Evolutionary conservation across 139 green algal genomes (phyloP), one percentile per base, ranked within the genome.

Genomic region (Chlamydomonas eustigma): DNA sequence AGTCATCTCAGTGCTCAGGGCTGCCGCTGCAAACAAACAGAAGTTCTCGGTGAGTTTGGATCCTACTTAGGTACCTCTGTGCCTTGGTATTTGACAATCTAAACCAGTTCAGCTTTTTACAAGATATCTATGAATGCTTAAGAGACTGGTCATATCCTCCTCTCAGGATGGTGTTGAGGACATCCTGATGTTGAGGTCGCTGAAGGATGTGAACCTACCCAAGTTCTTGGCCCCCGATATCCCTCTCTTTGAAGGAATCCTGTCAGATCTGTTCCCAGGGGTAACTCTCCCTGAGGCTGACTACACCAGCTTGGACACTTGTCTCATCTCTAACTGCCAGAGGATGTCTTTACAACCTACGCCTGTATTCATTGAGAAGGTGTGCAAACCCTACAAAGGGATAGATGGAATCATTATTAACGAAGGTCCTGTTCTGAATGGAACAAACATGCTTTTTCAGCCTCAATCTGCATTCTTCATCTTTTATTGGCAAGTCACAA

Each of bases 141-240:
- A n/a, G n/a, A n/a, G n/a, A n/a, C n/a, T n/a, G n/a, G n/a, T n/a
- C n/a, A n/a, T n/a, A n/a, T n/a, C n/a, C n/a, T n/a, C n/a, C 44
- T 58, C 44, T 51, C 5, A 50, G 33, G 66, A 74, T 33, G 66
- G 8, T 22, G 35, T 74, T 0, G 85, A 93, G 78, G 86, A 88
- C 58, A 74, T 92, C 28, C 83, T 94, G 35, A 90, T 94, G 84
- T 81, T 93, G 75, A 76, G 87, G n/a, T 89, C 78, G 65, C 84
- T 94, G 75, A 80, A 84, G 76, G 91, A 95, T 64, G 91, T 95
- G 4, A 95, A 95, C 77, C 80, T 85, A 33, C 91, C 91, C 38
- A 95, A 95, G 87, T 95, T 95, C 83, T 79, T 95, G 74, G 88
- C 85, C 25, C 91, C 88, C 34, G 91, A 95, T 73, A 78, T 95